Evolutionary conservation across 805 yeast genomes (phyloP), one percentile per base, ranked within the genome.

Genomic region (Pichia nanzhaoensis): DNA sequence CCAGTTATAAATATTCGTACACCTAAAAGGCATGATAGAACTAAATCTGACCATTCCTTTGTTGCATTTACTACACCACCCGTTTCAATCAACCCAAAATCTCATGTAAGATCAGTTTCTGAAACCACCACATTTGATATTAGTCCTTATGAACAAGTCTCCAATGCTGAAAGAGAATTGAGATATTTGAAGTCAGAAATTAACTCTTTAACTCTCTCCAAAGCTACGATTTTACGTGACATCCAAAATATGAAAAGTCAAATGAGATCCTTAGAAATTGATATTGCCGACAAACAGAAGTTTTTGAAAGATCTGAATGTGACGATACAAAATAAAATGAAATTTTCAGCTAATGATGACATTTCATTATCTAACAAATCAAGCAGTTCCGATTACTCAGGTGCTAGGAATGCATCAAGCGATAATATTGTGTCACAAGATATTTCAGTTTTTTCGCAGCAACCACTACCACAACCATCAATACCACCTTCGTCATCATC

Each of bases 181-280:
- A 57, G 63, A 32, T 45, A 56, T 21, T 44, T 71, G 42, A 71
- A 64, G 49, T 48, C 56, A 19, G 81, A 76, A 47, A 52, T 76
- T 16, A 55, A 61, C 24, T 63, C 67, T 22, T 57, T 75, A 44
- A 56, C 60, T 1, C 42, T 68, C 1, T 63, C 68, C 1, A 77
- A 74, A 50, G 68, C 71, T 2, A 59, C 60, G 5, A 51, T 82
- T 31, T 46, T 66, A 18, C 67, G 64, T 36, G 88, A 83, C 34
- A 69, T 84, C 13, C 73, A 69, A 39, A 71, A 65, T 17, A 64
- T 88, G 50, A 70, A 64, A 27, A 48, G 54, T 0, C 72, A 73
- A 39, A 81, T 74, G 61, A 67, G 65, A 30, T 60, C 64, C 16
- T 61, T 87, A 42, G 64, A 62, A 39, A 49, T 53, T 16, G 86